Evolutionary conservation across 371 early-diverging fungal species (phyloP), one percentile per base, ranked within the genome.

Genomic region (Lichtheimia hyalospora): DNA sequence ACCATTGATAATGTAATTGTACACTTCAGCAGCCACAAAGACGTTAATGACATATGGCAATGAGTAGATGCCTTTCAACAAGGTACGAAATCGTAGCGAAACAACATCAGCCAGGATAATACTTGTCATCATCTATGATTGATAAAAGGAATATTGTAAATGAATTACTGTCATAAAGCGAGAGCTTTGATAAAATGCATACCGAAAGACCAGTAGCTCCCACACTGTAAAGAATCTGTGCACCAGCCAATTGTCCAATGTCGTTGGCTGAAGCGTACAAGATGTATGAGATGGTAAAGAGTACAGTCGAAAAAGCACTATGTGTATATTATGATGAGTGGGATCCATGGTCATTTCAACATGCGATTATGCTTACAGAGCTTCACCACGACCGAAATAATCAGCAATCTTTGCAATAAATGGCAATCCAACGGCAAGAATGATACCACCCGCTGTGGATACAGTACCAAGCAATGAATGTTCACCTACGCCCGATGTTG

Each of bases 301-400:
- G 49, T 13, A 58, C 12, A n/a, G 20, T 10, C 18, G 51, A 46
- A 43, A 64, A 41, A 41, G 54, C 49, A 15, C 64, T 64, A n/a
- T n/a, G 49, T 13, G 14, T 41, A 25, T 39, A 16, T 20, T 14
- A 49, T 23, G 18, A 18, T 24, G 5, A 49, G 25, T 3, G 23
- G 5, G 20, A 23, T 14, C 3, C 24, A 14, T 25, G 12, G 8
- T 23, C 15, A 2, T 14, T 18, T 2, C 25, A 14, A 14, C 23
- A 21, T 34, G 14, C 12, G 42, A 41, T 23, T 14, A 52, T 15
- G 54, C 64, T 40, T 49, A 64, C 64, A 48, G 50, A 42, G 57
- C 58, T 34, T 64, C 64, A 21, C 57, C 64, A 58, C 64, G 64
- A 14, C 64, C 64, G 20, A 64, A 21, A 41, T 64, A 64, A 64